Conservation (phyloP, 441 rosid species). For the Omphalea diandra region DNA sequence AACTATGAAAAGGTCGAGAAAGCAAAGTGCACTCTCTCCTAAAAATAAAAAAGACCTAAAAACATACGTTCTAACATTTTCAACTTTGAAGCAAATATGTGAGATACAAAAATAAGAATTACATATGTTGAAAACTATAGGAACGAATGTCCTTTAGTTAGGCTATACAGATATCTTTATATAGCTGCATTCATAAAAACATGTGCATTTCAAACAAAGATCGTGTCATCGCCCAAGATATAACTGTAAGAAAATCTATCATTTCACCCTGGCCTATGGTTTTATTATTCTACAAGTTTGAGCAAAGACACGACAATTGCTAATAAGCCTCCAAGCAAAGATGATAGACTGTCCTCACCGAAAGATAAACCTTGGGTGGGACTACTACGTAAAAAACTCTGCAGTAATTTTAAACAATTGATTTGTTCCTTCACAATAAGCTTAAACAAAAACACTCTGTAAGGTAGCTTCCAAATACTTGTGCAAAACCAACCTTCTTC, state of each 20-base stretch:
- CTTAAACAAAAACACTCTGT: too few relatives aligned
- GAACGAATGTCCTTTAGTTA: too few relatives aligned
- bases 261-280: neutral
- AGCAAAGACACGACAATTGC: neutral
- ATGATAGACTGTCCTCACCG: neutral
- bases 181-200: neutral
- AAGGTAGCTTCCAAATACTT: too few relatives aligned
- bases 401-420: neutral
- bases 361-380: neutral
- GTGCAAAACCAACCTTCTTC: too few relatives aligned
- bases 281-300: neutral
- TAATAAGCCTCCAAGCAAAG: neutral
- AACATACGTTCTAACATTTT: too few relatives aligned
- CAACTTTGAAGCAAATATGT: too few relatives aligned
- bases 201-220: neutral
- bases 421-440: too few relatives aligned
- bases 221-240: neutral
- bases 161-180: neutral
- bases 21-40: too few relatives aligned
- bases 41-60: too few relatives aligned
- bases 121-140: too few relatives aligned
- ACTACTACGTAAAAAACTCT: neutral
- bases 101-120: too few relatives aligned
- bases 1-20: too few relatives aligned
- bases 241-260: neutral